Evolutionary conservation across 1,284 basidiomycete genomes (phyloP), one percentile per base, ranked within the genome.

Genomic region (Rhodofomes roseus): DNA sequence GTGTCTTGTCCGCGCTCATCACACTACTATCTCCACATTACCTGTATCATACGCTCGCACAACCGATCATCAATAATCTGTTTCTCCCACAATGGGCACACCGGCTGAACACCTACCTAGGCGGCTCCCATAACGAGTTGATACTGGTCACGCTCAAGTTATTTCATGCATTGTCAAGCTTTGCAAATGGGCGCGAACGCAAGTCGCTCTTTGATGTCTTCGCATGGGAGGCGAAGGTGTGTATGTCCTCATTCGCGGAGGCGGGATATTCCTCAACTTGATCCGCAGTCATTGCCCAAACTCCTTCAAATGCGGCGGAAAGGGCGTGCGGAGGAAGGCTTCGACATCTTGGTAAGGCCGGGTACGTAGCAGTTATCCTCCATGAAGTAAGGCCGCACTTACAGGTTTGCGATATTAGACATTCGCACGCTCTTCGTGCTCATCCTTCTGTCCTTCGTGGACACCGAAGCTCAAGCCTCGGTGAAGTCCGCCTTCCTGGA

Each of bases 201-300:
- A 86, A 82, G 63, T 65, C 74, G 0, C 74, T 90, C 0, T 71
- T 86, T 29, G 90, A 92, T 56, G 74, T 75, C 0, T 89, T 92
- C 69, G 79, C 83, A 6, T 93, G 92, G 91, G 89, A 90, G 56
- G 77, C 80, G 36, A 93, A 92, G 78, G 90, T 87, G 62, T 1
- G 27, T 14, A 1, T 4, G 6, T 22, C 9, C 3, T 20, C 2
- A 25, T 48, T 22, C 23, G 29, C 20, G 14, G 8, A 23, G 34
- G 16, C 25, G n/a, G 41, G 52, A 63, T 51, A 31, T 20, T 2
- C 7, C 7, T 50, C 48, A 8, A 41, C 22, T 36, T 43, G 9
- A 29, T 51, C n/a, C 25, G 4, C 57, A 92, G 90, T 79, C 81
- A 27, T 73, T 91, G 4, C 79, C 82, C 0, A 90, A 85, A 72